phyloP scores from a whole-genome alignment of 345 rosid genomes.

The Brassica carinata region DNA sequence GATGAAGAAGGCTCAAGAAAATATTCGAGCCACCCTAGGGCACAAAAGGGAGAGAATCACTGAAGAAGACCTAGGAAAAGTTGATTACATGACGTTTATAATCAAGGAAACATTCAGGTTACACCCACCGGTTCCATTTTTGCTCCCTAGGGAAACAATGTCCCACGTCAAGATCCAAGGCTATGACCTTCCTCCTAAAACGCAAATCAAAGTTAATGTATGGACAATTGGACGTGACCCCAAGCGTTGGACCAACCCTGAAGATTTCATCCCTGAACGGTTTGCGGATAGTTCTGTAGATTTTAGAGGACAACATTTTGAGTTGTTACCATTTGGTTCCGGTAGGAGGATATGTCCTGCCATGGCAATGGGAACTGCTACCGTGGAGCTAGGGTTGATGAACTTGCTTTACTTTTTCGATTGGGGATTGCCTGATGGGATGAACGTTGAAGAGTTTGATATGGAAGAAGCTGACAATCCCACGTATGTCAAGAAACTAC shows the following conservation, averaged over 20 bases:
- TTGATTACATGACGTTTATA: slow-evolving; percentile 58
- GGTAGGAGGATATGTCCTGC: slow-evolving; percentile 59
- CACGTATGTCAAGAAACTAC: slow-evolving; percentile 35
- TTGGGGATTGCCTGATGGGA: slow-evolving; percentile 20
- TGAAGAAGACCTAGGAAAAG: slow-evolving; percentile 58
- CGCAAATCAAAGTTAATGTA: slow-evolving; percentile 45
- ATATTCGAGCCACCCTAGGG: slow-evolving; percentile 57
- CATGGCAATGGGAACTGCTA: slow-evolving; percentile 17
- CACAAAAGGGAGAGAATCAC: slow-evolving; percentile 34
- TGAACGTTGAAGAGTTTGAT: slow-evolving; percentile 9
- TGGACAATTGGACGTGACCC: slow-evolving; percentile 58
- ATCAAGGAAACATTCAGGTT: slow-evolving; percentile 66
- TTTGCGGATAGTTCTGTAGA: slow-evolving; percentile 17
- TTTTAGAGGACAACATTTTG: slow-evolving; percentile 24
- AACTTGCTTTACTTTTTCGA: slow-evolving; percentile 29
- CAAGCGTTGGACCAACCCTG: slow-evolving; percentile 48
- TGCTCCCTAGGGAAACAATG: slow-evolving; percentile 44
- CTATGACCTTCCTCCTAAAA: slow-evolving; percentile 48
- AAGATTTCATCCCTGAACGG: slow-evolving; percentile 54
- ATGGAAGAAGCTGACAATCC: background rate
- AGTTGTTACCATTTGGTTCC: slow-evolving; percentile 48
- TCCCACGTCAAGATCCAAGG: slow-evolving; percentile 45
- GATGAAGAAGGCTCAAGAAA: slow-evolving; percentile 54
- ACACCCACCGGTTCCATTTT: slow-evolving; percentile 57
- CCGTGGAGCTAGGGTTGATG: background rate